These are phyloP conservation scores for Trifolium subterraneum DNA, from an alignment of 306 rosid genomes.

Conservation along the genomic window DNA sequence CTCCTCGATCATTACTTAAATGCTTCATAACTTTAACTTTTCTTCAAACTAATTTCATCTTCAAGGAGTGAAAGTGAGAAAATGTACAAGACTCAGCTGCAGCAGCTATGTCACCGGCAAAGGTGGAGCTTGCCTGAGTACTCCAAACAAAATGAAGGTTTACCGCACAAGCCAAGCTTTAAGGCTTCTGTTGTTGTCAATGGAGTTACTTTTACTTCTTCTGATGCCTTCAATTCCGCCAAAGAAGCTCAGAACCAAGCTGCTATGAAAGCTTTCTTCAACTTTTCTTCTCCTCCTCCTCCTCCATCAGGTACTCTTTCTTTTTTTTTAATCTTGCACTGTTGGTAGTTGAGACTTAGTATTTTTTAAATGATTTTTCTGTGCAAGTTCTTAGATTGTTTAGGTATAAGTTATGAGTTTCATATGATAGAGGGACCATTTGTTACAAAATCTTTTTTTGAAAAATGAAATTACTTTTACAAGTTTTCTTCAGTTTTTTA, in stretches of 20 bases:
- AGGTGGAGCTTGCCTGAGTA: conserved; percentile 60
- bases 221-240: conserved; percentile 42
- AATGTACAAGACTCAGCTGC: conserved; percentile 71
- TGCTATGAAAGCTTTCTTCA: conserved; percentile 61
- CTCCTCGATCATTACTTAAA: no score
- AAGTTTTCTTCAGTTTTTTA: no score
- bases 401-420: neutral
- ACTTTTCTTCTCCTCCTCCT: conserved; percentile 48
- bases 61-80: neutral
- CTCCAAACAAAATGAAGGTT: conserved; percentile 54
- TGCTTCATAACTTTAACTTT: no score
- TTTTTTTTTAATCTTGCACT: neutral
- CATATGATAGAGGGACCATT: no score
- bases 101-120: conserved; percentile 67
- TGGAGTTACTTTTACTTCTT: conserved; percentile 52
- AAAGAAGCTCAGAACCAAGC: conserved; percentile 68
- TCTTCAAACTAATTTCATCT: no score
- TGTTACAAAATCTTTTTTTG: no score
- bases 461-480: no score
- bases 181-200: conserved; percentile 59
- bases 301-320: conserved; percentile 26
- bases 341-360: neutral
- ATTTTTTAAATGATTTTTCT: neutral
- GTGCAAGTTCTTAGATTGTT: neutral
- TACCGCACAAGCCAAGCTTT: conserved; percentile 58